Evolutionary conservation across 1,139 yeast genomes (phyloP).

Genomic region (Zygoascus sp.): DNA sequence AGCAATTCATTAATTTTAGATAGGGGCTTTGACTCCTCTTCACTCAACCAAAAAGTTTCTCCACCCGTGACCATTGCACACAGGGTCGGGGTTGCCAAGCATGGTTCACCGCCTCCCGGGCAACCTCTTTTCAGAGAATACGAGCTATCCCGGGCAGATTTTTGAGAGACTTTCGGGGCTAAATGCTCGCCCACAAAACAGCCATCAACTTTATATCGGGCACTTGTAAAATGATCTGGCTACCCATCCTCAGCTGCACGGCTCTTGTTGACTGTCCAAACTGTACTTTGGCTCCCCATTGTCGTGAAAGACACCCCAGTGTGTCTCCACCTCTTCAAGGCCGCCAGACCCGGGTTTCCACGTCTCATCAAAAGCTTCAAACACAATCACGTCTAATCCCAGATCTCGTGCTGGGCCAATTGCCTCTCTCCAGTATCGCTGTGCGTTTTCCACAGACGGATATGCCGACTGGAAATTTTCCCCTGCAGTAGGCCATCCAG

Average conservation of each 20-base stretch:
- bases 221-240: no score
- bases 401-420: slow-evolving; percentile 90
- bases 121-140: no score
- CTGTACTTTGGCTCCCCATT: slow-evolving; percentile 38
- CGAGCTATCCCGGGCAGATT: not conserved
- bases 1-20: no score
- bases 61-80: no score
- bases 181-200: not conserved
- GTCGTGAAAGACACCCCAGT: slow-evolving; percentile 85
- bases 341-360: slow-evolving; percentile 94
- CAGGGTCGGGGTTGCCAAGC: no score
- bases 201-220: not conserved
- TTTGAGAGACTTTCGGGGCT: no score
- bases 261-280: no score
- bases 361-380: slow-evolving; percentile 92
- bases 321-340: slow-evolving; percentile 74
- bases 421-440: slow-evolving; percentile 77
- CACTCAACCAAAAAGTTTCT: no score
- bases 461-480: slow-evolving; percentile 48
- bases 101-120: no score
- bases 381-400: slow-evolving; percentile 89
- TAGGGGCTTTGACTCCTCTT: no score
- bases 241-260: no score
- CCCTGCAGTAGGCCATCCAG: slow-evolving; percentile 97
- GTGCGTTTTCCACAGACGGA: slow-evolving; percentile 72